Conservation (phyloP, 768 basidiomycete species). For the Coprinellus micaceus region DNA sequence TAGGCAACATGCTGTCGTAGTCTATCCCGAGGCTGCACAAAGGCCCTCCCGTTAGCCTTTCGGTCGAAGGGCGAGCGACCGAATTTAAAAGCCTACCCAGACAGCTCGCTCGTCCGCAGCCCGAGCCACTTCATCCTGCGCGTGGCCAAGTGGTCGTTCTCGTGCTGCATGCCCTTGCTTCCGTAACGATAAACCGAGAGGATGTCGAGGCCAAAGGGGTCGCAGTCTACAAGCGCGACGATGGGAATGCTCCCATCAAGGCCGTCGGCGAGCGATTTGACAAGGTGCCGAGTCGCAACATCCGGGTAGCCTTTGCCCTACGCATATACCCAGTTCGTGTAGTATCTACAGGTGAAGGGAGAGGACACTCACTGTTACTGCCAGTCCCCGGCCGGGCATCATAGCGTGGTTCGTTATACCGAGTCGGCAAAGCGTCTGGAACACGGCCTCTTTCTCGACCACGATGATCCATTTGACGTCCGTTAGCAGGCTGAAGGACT, state of each 20-base stretch:
- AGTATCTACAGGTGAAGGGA: not conserved
- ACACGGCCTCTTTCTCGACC: slow-evolving; percentile 97
- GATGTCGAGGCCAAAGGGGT: slow-evolving; percentile 91
- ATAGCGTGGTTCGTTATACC: slow-evolving; percentile 45
- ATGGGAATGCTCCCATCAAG: slow-evolving; percentile 67
- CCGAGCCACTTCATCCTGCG: slow-evolving; percentile 75
- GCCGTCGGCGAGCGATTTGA: slow-evolving; percentile 65
- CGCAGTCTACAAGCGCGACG: slow-evolving; percentile 80
- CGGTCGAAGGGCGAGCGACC: not conserved
- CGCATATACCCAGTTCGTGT: not conserved
- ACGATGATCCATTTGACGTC: slow-evolving; percentile 75
- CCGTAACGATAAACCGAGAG: slow-evolving; percentile 85
- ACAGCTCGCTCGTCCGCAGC: slow-evolving; percentile 64
- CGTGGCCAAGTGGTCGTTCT: slow-evolving; percentile 65
- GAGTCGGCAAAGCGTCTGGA: slow-evolving; percentile 74
- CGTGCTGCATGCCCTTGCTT: slow-evolving; percentile 65
- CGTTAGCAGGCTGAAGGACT: slow-evolving; percentile 52
- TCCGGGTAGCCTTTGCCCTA: slow-evolving; percentile 99
- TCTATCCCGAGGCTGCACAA: slow-evolving; percentile 53
- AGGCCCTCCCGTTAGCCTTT: not conserved
- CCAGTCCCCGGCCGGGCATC: slow-evolving; percentile 61
- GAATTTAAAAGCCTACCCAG: slow-evolving; percentile 39
- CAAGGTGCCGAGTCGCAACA: slow-evolving; percentile 81
- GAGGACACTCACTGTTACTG: slow-evolving; percentile 62
- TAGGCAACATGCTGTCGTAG: slow-evolving; percentile 59